Evolutionary conservation across 2,329 filamentous ascomycete genomes (phyloP), one percentile per base, ranked within the genome.

Genomic region (Leptosphaerulina australis): DNA sequence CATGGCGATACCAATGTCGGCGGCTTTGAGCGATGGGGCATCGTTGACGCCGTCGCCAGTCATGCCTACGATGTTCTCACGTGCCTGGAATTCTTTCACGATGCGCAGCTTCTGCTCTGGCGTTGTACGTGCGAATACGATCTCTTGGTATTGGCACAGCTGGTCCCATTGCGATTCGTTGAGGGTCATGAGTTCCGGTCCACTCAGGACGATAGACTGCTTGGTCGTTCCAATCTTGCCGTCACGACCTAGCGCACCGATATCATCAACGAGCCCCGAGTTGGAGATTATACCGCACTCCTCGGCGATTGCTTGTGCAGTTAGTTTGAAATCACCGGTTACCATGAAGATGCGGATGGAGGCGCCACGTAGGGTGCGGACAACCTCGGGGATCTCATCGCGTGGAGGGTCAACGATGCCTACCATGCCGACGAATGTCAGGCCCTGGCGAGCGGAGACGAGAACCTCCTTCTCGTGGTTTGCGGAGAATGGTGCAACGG

Each of bases 331-430:
- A 64, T 92, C 88, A 8, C 88, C 88, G 1, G 88, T 92, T 0
- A 91, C 88, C 88, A 92, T 92, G 70, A 88, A 87, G 22, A 91
- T 84, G n/a, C 85, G 79, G 44, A 92, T 87, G 1, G 87, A 86
- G 3, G 89, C 88, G 1, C 82, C 78, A 10, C 87, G 81, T 12
- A 91, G 77, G 0, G 81, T 88, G n/a, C 76, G 74, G 21, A 85
- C 75, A 1, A 85, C 83, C 10, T 77, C 76, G 0, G 82, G 80
- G 24, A 85, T 85, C 59, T 86, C 83, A 21, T 81, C 77, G 39
- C 83, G 76, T 11, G 82, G 81, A 17, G 83, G 83, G 60, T 86
- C 83, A 22, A 84, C 78, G 38, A 86, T 82, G 9, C 77, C 83
- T 29, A 85, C 77, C 0, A 86, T 68, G 5, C 83, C 82, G 14